Conservation (phyloP, 2,329 filamentous ascomycete genomes). For the Colletotrichum tropicicola region DNA sequence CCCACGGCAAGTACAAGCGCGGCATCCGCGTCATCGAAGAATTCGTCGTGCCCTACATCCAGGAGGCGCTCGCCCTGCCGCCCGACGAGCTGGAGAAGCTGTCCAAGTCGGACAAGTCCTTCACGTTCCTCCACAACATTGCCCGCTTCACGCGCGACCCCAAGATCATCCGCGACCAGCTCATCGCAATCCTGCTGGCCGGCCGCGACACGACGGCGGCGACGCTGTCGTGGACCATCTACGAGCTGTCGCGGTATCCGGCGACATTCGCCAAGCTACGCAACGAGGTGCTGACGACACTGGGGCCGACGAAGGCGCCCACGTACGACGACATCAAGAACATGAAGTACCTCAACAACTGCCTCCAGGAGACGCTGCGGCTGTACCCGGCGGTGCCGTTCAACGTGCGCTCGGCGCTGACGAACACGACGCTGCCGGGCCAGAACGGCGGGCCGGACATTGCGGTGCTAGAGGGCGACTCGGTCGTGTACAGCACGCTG, state of each 20-base stretch:
- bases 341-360: constrained; percentile 82
- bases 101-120: constrained; percentile 70
- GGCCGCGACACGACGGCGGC: constrained; percentile 64
- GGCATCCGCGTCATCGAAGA: constrained; percentile 72
- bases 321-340: constrained; percentile 39
- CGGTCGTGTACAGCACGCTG: constrained; percentile 59
- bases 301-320: constrained; percentile 53
- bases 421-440: constrained; percentile 76
- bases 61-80: constrained; percentile 69
- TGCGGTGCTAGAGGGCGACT: constrained; percentile 55
- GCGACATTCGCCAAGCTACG: constrained; percentile 53
- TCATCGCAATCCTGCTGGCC: constrained; percentile 74
- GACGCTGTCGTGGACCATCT: constrained; percentile 58
- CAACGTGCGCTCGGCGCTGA: constrained; percentile 77
- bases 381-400: constrained; percentile 82
- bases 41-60: constrained; percentile 77
- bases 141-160: constrained; percentile 72
- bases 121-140: constrained; percentile 82
- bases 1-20: constrained; percentile 66
- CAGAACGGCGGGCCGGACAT: constrained; percentile 43
- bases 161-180: constrained; percentile 77
- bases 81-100: constrained; percentile 74
- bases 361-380: constrained; percentile 81
- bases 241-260: constrained; percentile 50
- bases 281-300: constrained; percentile 46